phyloP scores from a whole-genome alignment of 2,329 filamentous ascomycete species.

The Calonectria crousiana region DNA sequence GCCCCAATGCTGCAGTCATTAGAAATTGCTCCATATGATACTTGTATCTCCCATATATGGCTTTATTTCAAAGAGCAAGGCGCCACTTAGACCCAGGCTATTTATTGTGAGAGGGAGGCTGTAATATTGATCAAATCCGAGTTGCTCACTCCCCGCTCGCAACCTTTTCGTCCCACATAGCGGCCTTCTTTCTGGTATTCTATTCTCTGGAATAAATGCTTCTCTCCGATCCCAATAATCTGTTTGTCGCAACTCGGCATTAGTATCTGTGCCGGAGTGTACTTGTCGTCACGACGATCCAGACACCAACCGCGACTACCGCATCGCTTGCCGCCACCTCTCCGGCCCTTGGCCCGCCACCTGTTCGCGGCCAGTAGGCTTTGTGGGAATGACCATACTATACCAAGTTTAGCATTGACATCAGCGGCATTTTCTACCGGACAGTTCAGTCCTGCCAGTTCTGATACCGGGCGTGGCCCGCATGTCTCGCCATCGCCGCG shows the following conservation, averaged over 20 bases:
- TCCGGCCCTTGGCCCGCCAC: not conserved
- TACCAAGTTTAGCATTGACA: not conserved
- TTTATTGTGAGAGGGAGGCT: not conserved
- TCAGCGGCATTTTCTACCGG: not conserved
- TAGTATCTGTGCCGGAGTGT: not conserved
- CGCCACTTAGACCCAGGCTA: not conserved
- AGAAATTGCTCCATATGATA: not conserved
- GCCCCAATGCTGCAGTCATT: not conserved
- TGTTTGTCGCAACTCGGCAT: not conserved
- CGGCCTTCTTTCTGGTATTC: not conserved
- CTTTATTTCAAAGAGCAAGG: not conserved
- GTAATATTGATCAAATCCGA: not conserved
- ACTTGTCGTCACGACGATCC: not conserved
- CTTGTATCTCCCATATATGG: not conserved
- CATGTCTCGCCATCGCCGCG: not conserved
- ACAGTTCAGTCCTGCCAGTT: not conserved
- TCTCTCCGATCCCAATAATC: no score
- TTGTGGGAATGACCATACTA: not conserved
- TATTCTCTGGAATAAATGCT: not conserved
- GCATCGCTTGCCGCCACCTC: not conserved
- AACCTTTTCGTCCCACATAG: not conserved
- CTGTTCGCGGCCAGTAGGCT: not conserved
- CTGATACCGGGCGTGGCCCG: not conserved
- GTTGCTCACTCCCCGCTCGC: not conserved
- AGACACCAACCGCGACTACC: not conserved